phyloP scores from a whole-genome alignment of 2,329 filamentous ascomycete species.

The Cercospora sp. region DNA sequence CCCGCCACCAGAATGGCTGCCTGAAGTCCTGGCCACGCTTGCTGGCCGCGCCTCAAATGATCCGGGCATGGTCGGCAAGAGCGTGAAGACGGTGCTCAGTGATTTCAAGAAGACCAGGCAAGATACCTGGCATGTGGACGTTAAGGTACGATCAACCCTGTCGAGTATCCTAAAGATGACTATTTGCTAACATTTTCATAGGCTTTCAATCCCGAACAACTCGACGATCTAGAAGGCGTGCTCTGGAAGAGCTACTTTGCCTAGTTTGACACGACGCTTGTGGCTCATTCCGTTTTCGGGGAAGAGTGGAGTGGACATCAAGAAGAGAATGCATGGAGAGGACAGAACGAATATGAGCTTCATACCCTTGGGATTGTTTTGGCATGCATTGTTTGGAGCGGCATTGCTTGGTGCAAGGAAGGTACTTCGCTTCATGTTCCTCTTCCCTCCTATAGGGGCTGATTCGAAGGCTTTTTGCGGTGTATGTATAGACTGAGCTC shows the following conservation, averaged over 20 bases:
- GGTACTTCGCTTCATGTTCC: not conserved
- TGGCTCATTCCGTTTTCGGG: not conserved
- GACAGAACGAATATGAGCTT: conserved; percentile 7
- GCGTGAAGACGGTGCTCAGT: conserved; percentile 87
- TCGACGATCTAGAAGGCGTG: conserved; percentile 93
- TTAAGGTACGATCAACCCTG: conserved; percentile 68
- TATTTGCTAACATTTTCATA: conserved; percentile 39
- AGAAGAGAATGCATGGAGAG: not conserved
- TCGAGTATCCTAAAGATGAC: not conserved
- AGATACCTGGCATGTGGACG: conserved; percentile 97
- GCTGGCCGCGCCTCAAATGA: conserved; percentile 85
- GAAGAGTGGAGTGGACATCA: not conserved
- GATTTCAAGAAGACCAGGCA: conserved; percentile 99
- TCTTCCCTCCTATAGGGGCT: not conserved
- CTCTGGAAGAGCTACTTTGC: conserved; percentile 99
- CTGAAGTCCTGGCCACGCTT: conserved; percentile 81
- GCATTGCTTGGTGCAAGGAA: conserved; percentile 6
- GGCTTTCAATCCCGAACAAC: conserved; percentile 84
- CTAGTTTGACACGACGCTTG: conserved; percentile 43
- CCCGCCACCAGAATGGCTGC: conserved; percentile 90
- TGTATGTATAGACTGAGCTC: not conserved
- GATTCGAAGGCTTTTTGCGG: not conserved
- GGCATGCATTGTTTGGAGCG: not conserved
- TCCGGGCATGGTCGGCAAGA: conserved; percentile 88
- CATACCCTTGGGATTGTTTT: conserved; percentile 2